Base-by-base conservation (phyloP, 345 rosid genomes). In the Toxicodendron radicans region DNA sequence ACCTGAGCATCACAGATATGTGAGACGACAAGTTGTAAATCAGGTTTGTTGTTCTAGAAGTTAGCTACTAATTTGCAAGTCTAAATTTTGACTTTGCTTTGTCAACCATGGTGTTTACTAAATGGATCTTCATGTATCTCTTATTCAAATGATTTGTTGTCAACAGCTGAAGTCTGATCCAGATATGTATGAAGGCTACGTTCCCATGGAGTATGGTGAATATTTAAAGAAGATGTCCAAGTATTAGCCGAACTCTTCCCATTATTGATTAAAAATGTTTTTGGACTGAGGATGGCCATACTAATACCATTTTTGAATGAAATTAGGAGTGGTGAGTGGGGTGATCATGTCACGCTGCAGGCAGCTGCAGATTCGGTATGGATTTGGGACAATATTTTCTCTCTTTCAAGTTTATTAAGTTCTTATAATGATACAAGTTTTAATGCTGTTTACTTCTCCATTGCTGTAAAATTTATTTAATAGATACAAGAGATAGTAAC, bases 341-440 rank as follows among this genome's bases (percentile, higher is more conserved):
- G 90, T 65, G 90, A 87, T 77, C 90, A 87, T 76, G 90, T 87
- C 66, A 91, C 97, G 21, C 80, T 91, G 81, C 94, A 91, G 72
- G 94, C 97, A 38, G 92, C 94, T 69, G 92, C 92, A 21, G 97
- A 91, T 82, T 71, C 61, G 83, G 97, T 91, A 88, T 66, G 81
- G 5, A 16, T 68, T 16, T 14, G 30, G 30, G 30, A 38, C 57
- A 72, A 18, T 11, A 54, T 49, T 38, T 38, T 13, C 41, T 49
- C 48, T 66, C 14, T 52, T 62, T 62, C 20, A 66, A 64, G 63
- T 27, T 70, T 18, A 67, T 72, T 20, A 49, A 60, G 49, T 65
- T 65, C 21, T 46, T 18, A 27, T 64, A 45, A 24, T 11, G 23
- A 46, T 56, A 20, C 16, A 54, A 63, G 27, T 33, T n/a, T 67